phyloP scores from a whole-genome alignment of 768 basidiomycete species.

The Boletus subcaerulescens region DNA sequence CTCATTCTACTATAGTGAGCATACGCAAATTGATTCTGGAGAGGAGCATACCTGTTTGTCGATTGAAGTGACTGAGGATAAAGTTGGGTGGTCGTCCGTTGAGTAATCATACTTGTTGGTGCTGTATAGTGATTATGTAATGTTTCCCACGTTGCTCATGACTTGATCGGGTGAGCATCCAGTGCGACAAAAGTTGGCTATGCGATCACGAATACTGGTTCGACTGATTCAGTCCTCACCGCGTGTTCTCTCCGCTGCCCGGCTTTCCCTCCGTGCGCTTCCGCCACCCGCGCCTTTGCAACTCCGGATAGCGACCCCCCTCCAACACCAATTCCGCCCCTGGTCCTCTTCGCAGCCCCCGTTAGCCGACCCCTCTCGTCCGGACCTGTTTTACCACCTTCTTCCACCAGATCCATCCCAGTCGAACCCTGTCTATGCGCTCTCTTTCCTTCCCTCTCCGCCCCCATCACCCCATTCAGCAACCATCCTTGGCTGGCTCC shows the following conservation, averaged over 20 bases:
- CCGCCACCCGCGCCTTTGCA: neutral
- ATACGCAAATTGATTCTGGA: neutral
- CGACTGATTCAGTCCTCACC: conserved; percentile 1
- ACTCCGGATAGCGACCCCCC: conserved; percentile 7
- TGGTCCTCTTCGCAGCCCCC: conserved; percentile 20
- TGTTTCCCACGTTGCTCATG: conserved; percentile 8
- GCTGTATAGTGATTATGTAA: conserved; percentile 38
- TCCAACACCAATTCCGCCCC: neutral
- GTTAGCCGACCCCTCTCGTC: conserved; percentile 54
- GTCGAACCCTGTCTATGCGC: conserved; percentile 51
- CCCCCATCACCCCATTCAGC: conserved; percentile 46
- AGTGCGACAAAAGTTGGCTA: neutral
- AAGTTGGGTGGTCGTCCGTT: conserved; percentile 10
- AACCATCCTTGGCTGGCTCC: conserved; percentile 69
- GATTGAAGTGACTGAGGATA: conserved; percentile 32
- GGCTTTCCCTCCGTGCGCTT: neutral
- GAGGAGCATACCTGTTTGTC: conserved; percentile 24
- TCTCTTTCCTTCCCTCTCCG: conserved; percentile 56
- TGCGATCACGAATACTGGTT: conserved; percentile 8
- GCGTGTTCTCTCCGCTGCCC: neutral
- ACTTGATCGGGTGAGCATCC: conserved; percentile 7
- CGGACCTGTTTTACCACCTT: conserved; percentile 70
- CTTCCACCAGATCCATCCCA: conserved; percentile 39
- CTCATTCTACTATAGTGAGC: conserved; percentile 59
- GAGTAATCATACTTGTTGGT: conserved; percentile 26